Conservation (phyloP, 805 yeast genomes). For the Saccharomyces mikatae region DNA sequence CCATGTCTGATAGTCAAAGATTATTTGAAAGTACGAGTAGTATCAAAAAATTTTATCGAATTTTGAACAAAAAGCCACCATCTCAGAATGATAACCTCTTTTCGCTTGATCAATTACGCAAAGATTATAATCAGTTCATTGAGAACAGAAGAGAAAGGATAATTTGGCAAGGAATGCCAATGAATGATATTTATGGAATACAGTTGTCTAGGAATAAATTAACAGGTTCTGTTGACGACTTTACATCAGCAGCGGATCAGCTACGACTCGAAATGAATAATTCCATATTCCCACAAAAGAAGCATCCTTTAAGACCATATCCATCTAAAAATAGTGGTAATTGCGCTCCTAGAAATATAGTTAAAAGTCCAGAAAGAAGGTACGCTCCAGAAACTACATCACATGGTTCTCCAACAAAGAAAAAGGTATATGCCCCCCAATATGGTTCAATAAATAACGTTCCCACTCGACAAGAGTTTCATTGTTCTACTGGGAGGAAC, state of each 20-base stretch:
- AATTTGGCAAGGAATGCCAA: slow-evolving; percentile 23
- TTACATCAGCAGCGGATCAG: slow-evolving; percentile 28
- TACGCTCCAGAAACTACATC: slow-evolving; percentile 4
- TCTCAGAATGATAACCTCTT: slow-evolving; percentile 6
- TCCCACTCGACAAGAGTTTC: slow-evolving; percentile 1
- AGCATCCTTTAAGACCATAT: slow-evolving; percentile 12
- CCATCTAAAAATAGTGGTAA: slow-evolving; percentile 3
- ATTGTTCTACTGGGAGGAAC: background rate
- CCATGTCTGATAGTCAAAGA: slow-evolving; percentile 23
- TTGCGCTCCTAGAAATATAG: background rate
- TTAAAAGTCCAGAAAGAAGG: slow-evolving; percentile 5
- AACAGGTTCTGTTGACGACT: slow-evolving; percentile 8
- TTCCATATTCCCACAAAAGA: slow-evolving; percentile 4
- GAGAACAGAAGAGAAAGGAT: slow-evolving; percentile 22
- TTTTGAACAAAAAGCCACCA: slow-evolving; percentile 10
- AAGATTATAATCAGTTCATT: slow-evolving; percentile 24
- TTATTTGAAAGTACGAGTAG: slow-evolving; percentile 15
- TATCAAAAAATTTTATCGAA: slow-evolving; percentile 18
- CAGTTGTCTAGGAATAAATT: slow-evolving; percentile 15
- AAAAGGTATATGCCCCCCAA: slow-evolving; percentile 5
- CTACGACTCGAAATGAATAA: slow-evolving; percentile 7
- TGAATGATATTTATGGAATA: slow-evolving; percentile 14
- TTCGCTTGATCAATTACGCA: slow-evolving; percentile 17
- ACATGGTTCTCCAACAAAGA: slow-evolving; percentile 7
- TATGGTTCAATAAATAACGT: slow-evolving; percentile 7